Percentiles rank a stretch among this genome's conserved stretches.
These are phyloP conservation scores for Eucalyptus marginata DNA, from an alignment of 345 rosid genomes.

Conservation along the genomic window DNA sequence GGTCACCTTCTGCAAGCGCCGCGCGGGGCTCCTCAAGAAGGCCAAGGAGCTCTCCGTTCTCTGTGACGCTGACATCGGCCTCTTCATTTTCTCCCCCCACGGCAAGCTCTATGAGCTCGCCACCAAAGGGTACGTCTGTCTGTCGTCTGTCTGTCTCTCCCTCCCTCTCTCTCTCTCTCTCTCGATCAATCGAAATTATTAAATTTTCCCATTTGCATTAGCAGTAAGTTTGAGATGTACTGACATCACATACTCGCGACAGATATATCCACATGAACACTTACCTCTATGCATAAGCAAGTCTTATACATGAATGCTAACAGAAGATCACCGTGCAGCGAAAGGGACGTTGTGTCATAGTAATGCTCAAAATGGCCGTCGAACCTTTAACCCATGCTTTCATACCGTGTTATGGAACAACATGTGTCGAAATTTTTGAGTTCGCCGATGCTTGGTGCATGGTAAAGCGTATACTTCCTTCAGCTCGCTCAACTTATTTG, in stretches of 20 bases:
- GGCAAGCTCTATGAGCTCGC: constrained; percentile 83
- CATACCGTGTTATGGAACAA: not conserved
- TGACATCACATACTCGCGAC: not conserved
- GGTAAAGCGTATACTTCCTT: not conserved
- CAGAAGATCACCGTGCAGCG: not conserved
- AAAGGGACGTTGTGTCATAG: not conserved
- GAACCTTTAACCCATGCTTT: not conserved
- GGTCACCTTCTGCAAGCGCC: constrained; percentile 95
- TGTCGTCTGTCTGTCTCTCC: not conserved
- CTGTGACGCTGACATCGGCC: constrained; percentile 85
- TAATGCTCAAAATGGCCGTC: not conserved
- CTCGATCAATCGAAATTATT: not conserved
- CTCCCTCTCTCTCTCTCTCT: not conserved
- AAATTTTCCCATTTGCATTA: not conserved
- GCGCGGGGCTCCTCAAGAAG: constrained; percentile 86
- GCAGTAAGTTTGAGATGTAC: not conserved
- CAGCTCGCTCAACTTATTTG: not conserved
- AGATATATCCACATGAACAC: not conserved
- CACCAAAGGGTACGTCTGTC: constrained; percentile 51
- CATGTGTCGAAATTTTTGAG: not conserved
- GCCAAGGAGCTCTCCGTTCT: constrained; percentile 91
- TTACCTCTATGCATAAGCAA: not conserved
- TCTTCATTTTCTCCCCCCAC: constrained; percentile 62
- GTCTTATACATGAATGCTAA: not conserved
- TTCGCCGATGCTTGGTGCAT: not conserved